Conservation (phyloP, 2,329 filamentous ascomycete species). For the Chrysosporium queenslandicum region DNA sequence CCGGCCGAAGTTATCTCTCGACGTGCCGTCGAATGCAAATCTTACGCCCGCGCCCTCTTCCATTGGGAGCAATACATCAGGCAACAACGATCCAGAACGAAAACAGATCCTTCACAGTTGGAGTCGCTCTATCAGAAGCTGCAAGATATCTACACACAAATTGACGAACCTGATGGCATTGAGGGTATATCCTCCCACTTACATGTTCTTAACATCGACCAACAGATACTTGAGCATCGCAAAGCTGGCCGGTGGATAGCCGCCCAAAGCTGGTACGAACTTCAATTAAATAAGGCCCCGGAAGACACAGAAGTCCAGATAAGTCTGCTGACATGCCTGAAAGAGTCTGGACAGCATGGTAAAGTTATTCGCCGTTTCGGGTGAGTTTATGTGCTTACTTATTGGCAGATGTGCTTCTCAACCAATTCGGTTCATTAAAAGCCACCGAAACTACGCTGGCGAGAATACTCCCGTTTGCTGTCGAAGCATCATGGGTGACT, state of each 20-base stretch:
- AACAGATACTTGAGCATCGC: slow-evolving; percentile 83
- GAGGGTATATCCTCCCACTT: slow-evolving; percentile 87
- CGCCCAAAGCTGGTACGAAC: slow-evolving; percentile 95
- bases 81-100: slow-evolving; percentile 39
- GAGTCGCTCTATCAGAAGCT: slow-evolving; percentile 63
- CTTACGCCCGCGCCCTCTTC: slow-evolving; percentile 83
- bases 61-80: slow-evolving; percentile 88
- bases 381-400: neutral
- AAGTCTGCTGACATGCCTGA: slow-evolving; percentile 76
- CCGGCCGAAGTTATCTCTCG: slow-evolving; percentile 65
- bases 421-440: slow-evolving; percentile 71
- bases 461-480: slow-evolving; percentile 67
- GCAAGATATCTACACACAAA: slow-evolving; percentile 91
- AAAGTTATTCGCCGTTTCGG: slow-evolving; percentile 22
- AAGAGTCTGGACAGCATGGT: slow-evolving; percentile 94
- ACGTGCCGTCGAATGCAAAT: slow-evolving; percentile 84
- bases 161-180: slow-evolving; percentile 93
- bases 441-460: slow-evolving; percentile 43
- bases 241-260: slow-evolving; percentile 91
- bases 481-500: slow-evolving; percentile 87
- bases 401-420: slow-evolving; percentile 65
- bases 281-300: slow-evolving; percentile 71
- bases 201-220: slow-evolving; percentile 77
- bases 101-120: slow-evolving; percentile 44
- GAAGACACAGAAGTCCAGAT: slow-evolving; percentile 67